Evolutionary conservation across 306 rosid genomes (phyloP).

Genomic region (Lupinus albus): DNA sequence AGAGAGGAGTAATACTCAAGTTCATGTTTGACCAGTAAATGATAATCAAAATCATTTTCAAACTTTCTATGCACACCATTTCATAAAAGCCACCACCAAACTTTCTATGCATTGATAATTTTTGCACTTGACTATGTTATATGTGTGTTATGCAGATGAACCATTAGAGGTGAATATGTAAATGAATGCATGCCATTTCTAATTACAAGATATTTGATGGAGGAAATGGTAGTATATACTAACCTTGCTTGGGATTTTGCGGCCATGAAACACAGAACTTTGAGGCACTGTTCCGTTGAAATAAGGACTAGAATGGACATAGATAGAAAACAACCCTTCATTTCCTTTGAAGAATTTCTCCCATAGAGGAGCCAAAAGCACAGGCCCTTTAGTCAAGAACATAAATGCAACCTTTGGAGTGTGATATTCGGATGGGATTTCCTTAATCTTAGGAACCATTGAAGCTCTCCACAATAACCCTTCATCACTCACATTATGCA

Average conservation of each 20-base stretch:
- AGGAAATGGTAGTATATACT: conserved; percentile 9
- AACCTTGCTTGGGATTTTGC: conserved; percentile 85
- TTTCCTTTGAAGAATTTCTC: conserved; percentile 71
- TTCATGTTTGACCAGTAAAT: too few species aligned
- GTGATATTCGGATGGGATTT: conserved; percentile 44
- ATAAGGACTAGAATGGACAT: conserved; percentile 67
- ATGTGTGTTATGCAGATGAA: too few species aligned
- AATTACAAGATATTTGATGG: background rate
- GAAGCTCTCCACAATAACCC: conserved; percentile 89
- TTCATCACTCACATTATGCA: conserved; percentile 71
- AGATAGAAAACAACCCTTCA: conserved; percentile 63
- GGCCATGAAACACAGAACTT: conserved; percentile 60
- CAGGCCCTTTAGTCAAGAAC: conserved; percentile 71
- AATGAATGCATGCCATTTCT: background rate
- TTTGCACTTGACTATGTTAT: too few species aligned
- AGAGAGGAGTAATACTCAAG: too few species aligned
- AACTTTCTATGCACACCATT: too few species aligned
- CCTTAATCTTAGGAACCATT: conserved; percentile 43
- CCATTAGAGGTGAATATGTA: too few species aligned
- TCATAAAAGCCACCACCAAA: too few species aligned
- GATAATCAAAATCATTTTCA: too few species aligned
- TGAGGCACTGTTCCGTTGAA: conserved; percentile 48
- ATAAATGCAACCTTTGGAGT: conserved; percentile 76
- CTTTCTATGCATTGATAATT: too few species aligned
- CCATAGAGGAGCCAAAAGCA: conserved; percentile 78